Evolutionary conservation across 495 filamentous ascomycete genomes (phyloP).

Genomic region (Astrothelium macrocarpum): DNA sequence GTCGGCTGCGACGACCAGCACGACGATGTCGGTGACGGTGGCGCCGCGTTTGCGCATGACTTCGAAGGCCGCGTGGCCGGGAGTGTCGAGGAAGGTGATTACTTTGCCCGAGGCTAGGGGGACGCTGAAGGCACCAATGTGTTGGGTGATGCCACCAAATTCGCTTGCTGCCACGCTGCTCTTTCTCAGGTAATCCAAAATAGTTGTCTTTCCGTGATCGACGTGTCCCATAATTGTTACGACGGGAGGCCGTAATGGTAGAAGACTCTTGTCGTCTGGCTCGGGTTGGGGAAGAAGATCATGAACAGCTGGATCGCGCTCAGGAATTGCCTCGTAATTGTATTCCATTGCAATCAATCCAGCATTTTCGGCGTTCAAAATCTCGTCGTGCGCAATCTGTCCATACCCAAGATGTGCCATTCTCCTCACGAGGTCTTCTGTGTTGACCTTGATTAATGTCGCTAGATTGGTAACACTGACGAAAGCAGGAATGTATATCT

Average conservation of each 20-base stretch:
- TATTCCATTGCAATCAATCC: slow-evolving; percentile 87
- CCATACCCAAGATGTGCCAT: slow-evolving; percentile 79
- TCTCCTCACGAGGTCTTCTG: slow-evolving; percentile 61
- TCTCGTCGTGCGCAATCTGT: slow-evolving; percentile 62
- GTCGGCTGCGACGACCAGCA: slow-evolving; percentile 93
- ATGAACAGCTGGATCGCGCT: slow-evolving; percentile 45
- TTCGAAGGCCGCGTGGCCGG: slow-evolving; percentile 90
- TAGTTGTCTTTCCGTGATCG: slow-evolving; percentile 96
- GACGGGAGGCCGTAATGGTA: slow-evolving; percentile 76
- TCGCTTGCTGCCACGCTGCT: slow-evolving; percentile 83
- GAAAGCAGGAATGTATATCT: slow-evolving; percentile 76
- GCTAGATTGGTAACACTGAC: slow-evolving; percentile 83
- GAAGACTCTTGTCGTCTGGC: slow-evolving; percentile 56
- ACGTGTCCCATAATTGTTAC: slow-evolving; percentile 99
- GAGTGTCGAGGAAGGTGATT: slow-evolving; percentile 96
- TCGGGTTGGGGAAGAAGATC: slow-evolving; percentile 64
- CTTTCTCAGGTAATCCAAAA: slow-evolving; percentile 88
- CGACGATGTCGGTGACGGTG: slow-evolving; percentile 91
- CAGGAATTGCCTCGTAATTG: slow-evolving; percentile 59
- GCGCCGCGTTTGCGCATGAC: slow-evolving; percentile 94
- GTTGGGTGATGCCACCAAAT: slow-evolving; percentile 96
- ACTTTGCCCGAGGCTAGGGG: slow-evolving; percentile 56
- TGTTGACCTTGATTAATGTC: slow-evolving; percentile 59
- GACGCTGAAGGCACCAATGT: slow-evolving; percentile 98
- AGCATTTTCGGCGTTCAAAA: slow-evolving; percentile 83